Percentiles rank a stretch among this genome's conserved stretches.
Evolutionary conservation across 371 early-diverging fungal genomes (phyloP).

Genomic region (Apophysomyces trapeziformis): DNA sequence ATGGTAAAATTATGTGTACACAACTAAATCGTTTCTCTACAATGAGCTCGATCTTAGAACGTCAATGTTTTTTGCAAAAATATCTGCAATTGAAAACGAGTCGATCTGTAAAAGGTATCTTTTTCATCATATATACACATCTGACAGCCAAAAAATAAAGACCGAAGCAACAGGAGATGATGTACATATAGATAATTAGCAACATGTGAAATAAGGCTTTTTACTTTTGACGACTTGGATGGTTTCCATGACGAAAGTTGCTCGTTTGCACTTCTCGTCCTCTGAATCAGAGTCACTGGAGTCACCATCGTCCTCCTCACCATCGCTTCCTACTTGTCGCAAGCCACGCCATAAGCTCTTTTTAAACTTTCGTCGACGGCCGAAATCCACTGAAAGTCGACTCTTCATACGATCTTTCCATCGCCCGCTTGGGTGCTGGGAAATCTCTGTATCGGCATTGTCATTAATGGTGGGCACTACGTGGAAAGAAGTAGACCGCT

Average conservation of each 20-base stretch:
- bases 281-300: slow-evolving; percentile 18
- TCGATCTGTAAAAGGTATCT: too few species aligned
- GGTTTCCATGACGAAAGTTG: slow-evolving; percentile 29
- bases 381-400: slow-evolving; percentile 26
- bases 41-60: too few species aligned
- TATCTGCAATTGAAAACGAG: too few species aligned
- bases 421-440: neutral
- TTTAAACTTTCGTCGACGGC: slow-evolving; percentile 18
- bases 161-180: neutral
- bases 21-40: too few species aligned
- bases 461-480: slow-evolving; percentile 22
- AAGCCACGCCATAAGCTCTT: slow-evolving; percentile 15
- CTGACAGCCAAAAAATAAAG: too few species aligned
- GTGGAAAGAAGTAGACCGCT: slow-evolving; percentile 47
- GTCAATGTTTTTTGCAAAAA: too few species aligned
- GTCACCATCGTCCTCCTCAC: slow-evolving; percentile 14
- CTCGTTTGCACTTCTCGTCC: slow-evolving; percentile 18
- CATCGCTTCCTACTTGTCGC: slow-evolving; percentile 25
- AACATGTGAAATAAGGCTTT: slow-evolving; percentile 33
- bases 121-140: too few species aligned
- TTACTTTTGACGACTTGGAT: slow-evolving; percentile 30
- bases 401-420: slow-evolving; percentile 23
- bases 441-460: neutral
- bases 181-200: slow-evolving; percentile 15
- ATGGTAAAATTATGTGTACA: too few species aligned